A percentile compares a stretch with the other conserved stretches of the same genome.
Evolutionary conservation across 305 asterid species (phyloP).

Genomic region (Solanum chacoense): DNA sequence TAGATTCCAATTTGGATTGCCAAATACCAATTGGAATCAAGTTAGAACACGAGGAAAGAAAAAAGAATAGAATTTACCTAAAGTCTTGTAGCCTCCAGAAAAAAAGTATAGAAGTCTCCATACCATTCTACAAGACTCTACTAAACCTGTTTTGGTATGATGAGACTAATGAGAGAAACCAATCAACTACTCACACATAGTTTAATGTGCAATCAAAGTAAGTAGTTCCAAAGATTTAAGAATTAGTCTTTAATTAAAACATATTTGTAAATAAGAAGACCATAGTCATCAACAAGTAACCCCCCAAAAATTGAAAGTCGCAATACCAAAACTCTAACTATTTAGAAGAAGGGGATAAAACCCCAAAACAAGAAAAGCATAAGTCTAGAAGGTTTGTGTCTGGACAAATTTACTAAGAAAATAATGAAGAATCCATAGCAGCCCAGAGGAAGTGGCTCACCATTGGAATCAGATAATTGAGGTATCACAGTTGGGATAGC

Average conservation of each 20-base stretch:
- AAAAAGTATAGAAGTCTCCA: background rate
- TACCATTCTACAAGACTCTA: too few relatives aligned
- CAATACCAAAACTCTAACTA: background rate
- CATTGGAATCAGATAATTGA: background rate
- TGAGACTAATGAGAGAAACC: background rate
- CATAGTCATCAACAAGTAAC: background rate
- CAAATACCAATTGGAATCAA: background rate
- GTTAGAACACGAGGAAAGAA: background rate
- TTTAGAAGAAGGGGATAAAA: background rate
- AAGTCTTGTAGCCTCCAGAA: background rate
- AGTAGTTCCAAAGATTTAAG: background rate
- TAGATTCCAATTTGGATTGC: background rate
- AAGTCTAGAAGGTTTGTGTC: background rate
- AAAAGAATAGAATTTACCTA: too few relatives aligned
- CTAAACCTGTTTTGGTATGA: background rate
- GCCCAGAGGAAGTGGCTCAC: background rate
- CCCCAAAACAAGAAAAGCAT: background rate
- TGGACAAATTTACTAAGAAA: too few relatives aligned
- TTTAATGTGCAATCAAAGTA: background rate
- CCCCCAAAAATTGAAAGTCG: background rate
- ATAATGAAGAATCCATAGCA: too few relatives aligned
- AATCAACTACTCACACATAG: background rate
- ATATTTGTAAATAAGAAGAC: too few relatives aligned
- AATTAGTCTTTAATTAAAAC: background rate
- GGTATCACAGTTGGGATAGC: too few relatives aligned